Evolutionary conservation across 1,284 basidiomycete species (phyloP).

Genomic region (Thecaphora frezii): DNA sequence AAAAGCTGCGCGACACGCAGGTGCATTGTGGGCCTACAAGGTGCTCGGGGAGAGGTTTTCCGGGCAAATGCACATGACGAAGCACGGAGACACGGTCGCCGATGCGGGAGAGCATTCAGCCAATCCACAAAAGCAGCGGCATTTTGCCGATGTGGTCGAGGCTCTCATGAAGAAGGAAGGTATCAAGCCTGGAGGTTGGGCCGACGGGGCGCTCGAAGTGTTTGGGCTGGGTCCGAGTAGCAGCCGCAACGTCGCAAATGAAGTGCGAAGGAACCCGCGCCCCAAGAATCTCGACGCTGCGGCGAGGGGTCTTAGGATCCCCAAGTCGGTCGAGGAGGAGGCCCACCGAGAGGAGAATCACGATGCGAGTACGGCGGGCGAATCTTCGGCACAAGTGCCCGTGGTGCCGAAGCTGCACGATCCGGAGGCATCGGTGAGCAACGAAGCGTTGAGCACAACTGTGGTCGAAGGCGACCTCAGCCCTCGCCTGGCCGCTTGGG

Average conservation of each 20-base stretch:
- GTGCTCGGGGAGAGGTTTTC: conserved; percentile 47
- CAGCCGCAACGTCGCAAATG: conserved; percentile 46
- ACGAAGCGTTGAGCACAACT: neutral
- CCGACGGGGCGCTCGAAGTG: conserved; percentile 51
- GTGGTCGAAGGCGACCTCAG: neutral
- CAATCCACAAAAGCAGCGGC: conserved; percentile 15
- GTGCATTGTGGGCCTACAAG: conserved; percentile 49
- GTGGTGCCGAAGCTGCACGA: too few relatives aligned
- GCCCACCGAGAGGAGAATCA: conserved; percentile 8
- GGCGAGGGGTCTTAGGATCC: conserved; percentile 27
- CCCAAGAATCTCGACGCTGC: conserved; percentile 21
- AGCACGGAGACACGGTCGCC: too few relatives aligned
- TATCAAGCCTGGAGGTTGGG: conserved; percentile 45
- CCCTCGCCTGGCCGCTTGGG: neutral
- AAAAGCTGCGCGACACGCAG: conserved; percentile 44
- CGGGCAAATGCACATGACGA: neutral
- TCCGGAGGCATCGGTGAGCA: neutral
- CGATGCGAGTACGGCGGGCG: conserved; percentile 10
- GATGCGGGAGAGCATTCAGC: neutral
- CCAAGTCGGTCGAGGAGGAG: conserved; percentile 42
- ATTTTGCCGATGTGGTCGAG: conserved; percentile 51
- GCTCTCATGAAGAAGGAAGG: conserved; percentile 52
- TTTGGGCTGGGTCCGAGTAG: conserved; percentile 49
- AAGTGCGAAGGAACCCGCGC: conserved; percentile 38
- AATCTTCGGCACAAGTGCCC: too few relatives aligned